Base-by-base conservation (phyloP, 345 rosid genomes). In the Durio zibethinus region DNA sequence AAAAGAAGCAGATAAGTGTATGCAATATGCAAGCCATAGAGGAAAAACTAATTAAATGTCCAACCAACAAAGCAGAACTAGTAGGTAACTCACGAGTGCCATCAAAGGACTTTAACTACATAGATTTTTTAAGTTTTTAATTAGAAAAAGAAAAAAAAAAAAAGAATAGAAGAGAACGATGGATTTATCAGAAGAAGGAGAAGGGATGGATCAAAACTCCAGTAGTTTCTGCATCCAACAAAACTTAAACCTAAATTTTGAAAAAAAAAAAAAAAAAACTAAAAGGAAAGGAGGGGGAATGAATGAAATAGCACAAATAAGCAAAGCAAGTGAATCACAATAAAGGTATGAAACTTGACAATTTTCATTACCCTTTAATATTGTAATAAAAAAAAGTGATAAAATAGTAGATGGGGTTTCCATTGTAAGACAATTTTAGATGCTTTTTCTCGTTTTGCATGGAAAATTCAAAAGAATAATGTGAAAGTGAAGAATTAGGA, bases 1-100 rank as follows among this genome's bases (percentile, higher is more conserved):
- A 80, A 77, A 83, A 71, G 83, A 72, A 38, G 18, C n/a, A 77
- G 72, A 70, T 72, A 75, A 72, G 76, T 72, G 73, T 38, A 69
- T 73, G 77, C 84, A 79, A 66, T 57, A 36, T 67, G 79, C 79
- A 83, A 82, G 77, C 79, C 77, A 73, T 40, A 7, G 36, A 43
- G 36, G 10, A 18, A 78, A 63, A 79, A 59, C 66, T 67, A 84
- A 87, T 82, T 82, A 83, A 89, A 85, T 88, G 86, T 79, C 84
- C 93, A 89, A 89, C 93, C 86, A 87, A 76, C 82, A 90, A 89
- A 89, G 90, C 87, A 83, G 74, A 75, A 82, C 80, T 78, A 82
- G 89, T 64, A 80, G 83, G 86, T 87, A 78, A 83, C 60, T 94
- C 96, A 91, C 97, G 97, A 86, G 96, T 76, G 42, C 83, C 79